Base-by-base conservation (phyloP, 2,329 filamentous ascomycete species). In the Arthrinium phaeospermum region DNA sequence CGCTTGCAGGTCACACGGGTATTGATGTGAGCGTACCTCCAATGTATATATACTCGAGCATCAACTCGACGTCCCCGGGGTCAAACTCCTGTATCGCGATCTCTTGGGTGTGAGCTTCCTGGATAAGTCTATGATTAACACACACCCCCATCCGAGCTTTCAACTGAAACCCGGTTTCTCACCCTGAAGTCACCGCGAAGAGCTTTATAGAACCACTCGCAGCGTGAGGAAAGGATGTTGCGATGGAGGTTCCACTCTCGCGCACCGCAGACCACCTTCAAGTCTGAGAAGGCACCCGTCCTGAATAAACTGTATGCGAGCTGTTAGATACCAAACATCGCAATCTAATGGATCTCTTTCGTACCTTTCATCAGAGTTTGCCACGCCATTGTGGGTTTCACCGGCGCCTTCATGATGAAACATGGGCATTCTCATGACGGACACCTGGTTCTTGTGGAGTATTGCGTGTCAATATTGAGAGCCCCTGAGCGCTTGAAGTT, bases 71-170 rank as follows among this genome's bases (percentile, higher is more conserved):
- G 30, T 64, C 34, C 1, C 19, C 19, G 19, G 57, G 30, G 3
- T 41, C 19, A n/a, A 41, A 64, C 16, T 64, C 57, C 4, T 64
- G 16, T 13, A 64, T 64, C 0, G 7, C 10, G 7, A 64, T 64
- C 30, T 37, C 30, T 41, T n/a, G 57, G 3, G 57, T 64, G 4
- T n/a, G 57, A 41, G 57, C 30, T 6, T 64, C 57, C 57, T 64
- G n/a, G 46, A 41, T n/a, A 34, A 8, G 30, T 4, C 5, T 19
- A n/a, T 4, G 3, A 34, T 64, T n/a, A 64, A 2, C 6, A n/a
- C n/a, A 2, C 14, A n/a, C n/a, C 3, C 19, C 7, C 19, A n/a
- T 4, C 2, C 8, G 16, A n/a, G 3, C 1, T 4, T 14, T n/a
- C 2, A 4, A 22, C 16, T n/a, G 8, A 4, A 13, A 3, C 2